Percentiles rank a stretch among this genome's conserved stretches.
phyloP scores from a whole-genome alignment of 106 monocot genomes.

The Chionographis japonica region DNA sequence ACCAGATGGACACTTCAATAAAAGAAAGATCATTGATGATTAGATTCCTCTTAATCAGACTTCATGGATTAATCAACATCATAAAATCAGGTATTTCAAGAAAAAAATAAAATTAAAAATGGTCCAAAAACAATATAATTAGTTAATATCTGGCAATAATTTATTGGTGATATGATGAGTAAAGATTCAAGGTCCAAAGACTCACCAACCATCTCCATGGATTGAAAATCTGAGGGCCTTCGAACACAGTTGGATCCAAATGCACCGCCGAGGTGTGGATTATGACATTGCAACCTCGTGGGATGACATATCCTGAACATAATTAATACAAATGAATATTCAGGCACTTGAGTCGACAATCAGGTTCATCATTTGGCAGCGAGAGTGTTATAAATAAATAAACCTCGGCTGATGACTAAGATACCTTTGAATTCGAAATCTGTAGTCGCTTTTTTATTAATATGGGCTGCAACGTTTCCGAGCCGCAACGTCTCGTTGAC shows the following conservation, averaged over 20 bases:
- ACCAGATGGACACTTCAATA: neutral
- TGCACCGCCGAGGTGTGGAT: neutral
- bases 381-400: no score
- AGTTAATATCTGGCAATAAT: no score
- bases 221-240: conserved; percentile 1
- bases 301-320: conserved; percentile 1
- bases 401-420: neutral
- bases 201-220: conserved; percentile 10
- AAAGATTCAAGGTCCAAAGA: neutral
- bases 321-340: neutral
- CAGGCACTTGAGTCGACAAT: no score
- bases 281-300: neutral
- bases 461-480: neutral
- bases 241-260: conserved; percentile 4
- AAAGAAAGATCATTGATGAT: no score
- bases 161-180: no score
- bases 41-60: no score
- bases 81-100: no score
- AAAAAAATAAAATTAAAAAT: no score
- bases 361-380: no score
- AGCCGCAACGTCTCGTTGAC: conserved; percentile 6
- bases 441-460: neutral
- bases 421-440: conserved; percentile 8
- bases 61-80: no score
- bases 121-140: no score